Evolutionary conservation across 2,329 filamentous ascomycete genomes (phyloP), one percentile per base, ranked within the genome.

Genomic region (Pseudopyrenochaeta lycopersici): DNA sequence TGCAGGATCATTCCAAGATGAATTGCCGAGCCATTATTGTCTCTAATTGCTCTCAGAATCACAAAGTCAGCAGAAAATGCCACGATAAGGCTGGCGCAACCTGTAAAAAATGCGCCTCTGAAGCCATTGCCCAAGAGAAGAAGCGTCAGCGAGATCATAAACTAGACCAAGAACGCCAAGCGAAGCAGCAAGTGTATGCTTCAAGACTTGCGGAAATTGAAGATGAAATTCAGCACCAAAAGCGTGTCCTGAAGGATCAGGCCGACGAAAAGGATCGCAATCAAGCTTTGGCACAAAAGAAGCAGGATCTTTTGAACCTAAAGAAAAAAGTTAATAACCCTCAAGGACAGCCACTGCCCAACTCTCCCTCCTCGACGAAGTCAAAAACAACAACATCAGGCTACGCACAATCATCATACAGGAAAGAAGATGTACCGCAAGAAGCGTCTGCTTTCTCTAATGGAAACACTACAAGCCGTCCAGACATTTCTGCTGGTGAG

Each of bases 1-100:
- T 88, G 0, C 63, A 68, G 0, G 82, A 90, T 51, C 88, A 90
- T 63, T 83, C 81, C 0, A 81, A 83, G 41, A 81, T 85, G 70
- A 33, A 66, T 2, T 88, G 84, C 59, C 63, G 15, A 23, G 59
- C 58, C 1, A 64, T 80, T 5, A 49, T 87, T 0, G 59, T 78
- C 0, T 77, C 73, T n/a, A 76, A 60, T 0, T 91, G 89, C 52
- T 43, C 76, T 0, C 77, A 81, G 1, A 76, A 78, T 0, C 88
- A 91, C 62, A 78, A 75, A 7, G 64, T 70, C 1, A 76, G 74
- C 1, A 76, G 81, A 10, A 48, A 58, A 2, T 91, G 89, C 51
- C 74, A 78, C 11, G 44, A 77, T 52, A 20, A 66, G 60, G 12
- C 68, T 31, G 67, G 72, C 9, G 46, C 47, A 0, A 40, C 56